Percentiles rank a stretch among this genome's conserved stretches.
These are phyloP conservation scores for Magnolia kwangsiensis DNA, from an alignment of 164 flowering plant genomes.

Conservation along the genomic window DNA sequence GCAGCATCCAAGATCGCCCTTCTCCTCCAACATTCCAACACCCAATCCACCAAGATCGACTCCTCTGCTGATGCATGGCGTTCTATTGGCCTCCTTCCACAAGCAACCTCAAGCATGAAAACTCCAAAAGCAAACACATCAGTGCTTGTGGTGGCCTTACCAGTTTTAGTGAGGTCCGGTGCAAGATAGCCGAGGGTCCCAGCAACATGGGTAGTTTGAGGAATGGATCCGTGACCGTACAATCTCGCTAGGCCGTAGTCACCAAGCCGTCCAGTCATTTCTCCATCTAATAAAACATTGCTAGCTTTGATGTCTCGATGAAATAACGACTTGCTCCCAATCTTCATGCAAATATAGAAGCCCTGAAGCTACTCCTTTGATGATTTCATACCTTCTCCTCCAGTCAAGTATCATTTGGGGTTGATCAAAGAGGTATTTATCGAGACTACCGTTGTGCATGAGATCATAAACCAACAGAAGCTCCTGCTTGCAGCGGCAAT, in stretches of 20 bases:
- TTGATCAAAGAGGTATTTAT: conserved; percentile 11
- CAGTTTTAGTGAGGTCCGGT: conserved; percentile 14
- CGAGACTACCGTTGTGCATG: neutral
- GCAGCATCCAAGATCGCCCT: conserved; percentile 10
- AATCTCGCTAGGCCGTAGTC: conserved; percentile 22
- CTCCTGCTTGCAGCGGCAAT: conserved; percentile 14
- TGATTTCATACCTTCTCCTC: conserved; percentile 12
- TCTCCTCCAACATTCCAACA: conserved; percentile 15
- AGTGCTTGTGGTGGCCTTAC: conserved; percentile 18
- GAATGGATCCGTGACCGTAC: conserved; percentile 18
- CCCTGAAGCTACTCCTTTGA: conserved; percentile 18
- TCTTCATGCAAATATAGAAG: conserved; percentile 14
- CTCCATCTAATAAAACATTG: conserved; percentile 40
- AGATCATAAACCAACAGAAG: conserved; percentile 18
- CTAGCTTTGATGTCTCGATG: conserved; percentile 51
- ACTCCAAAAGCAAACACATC: conserved; percentile 34
- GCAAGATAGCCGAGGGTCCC: conserved; percentile 28
- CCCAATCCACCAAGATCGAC: conserved; percentile 27
- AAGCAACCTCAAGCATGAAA: conserved; percentile 19
- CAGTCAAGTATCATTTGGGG: neutral
- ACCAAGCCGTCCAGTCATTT: conserved; percentile 20
- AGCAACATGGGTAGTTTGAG: conserved; percentile 38
- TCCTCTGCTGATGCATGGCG: neutral
- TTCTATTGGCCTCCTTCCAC: conserved; percentile 7
- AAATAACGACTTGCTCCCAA: conserved; percentile 15